phyloP scores from a whole-genome alignment of 2,329 filamentous ascomycete species.

The Sordariomycetes sp. region DNA sequence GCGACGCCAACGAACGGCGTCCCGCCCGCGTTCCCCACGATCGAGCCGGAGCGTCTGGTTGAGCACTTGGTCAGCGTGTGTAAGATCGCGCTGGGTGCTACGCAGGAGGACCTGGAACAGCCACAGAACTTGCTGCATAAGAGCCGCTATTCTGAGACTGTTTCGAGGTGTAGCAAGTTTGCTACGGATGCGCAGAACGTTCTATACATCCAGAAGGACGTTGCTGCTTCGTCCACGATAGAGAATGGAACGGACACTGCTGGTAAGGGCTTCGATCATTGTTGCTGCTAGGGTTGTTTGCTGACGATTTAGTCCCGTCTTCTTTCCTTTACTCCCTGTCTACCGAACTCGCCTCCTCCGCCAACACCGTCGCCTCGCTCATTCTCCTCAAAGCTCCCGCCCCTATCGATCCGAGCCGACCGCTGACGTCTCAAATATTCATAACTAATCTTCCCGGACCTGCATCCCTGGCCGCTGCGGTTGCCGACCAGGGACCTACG shows the following conservation, averaged over 20 bases:
- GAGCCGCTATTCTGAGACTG: slow-evolving; percentile 63
- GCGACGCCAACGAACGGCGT: slow-evolving; percentile 37
- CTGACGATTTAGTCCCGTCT: slow-evolving; percentile 25
- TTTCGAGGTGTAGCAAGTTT: slow-evolving; percentile 82
- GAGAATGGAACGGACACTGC: slow-evolving; percentile 37
- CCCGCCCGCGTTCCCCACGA: slow-evolving; percentile 35
- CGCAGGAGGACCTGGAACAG: slow-evolving; percentile 68
- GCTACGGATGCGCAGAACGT: slow-evolving; percentile 80
- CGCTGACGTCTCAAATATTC: slow-evolving; percentile 81
- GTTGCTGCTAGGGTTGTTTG: neutral
- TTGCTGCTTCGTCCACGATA: slow-evolving; percentile 42
- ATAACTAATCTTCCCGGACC: slow-evolving; percentile 86
- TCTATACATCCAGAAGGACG: slow-evolving; percentile 85
- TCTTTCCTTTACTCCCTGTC: slow-evolving; percentile 72
- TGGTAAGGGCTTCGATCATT: slow-evolving; percentile 23
- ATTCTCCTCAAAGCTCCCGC: slow-evolving; percentile 83
- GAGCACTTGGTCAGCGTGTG: slow-evolving; percentile 65
- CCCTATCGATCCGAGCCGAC: slow-evolving; percentile 74
- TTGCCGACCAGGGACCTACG: slow-evolving; percentile 61
- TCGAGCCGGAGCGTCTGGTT: slow-evolving; percentile 62
- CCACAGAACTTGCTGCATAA: slow-evolving; percentile 76
- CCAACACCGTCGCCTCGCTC: slow-evolving; percentile 76
- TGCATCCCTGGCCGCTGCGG: slow-evolving; percentile 56
- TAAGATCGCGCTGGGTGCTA: slow-evolving; percentile 65
- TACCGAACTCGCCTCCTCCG: slow-evolving; percentile 69